phyloP scores from a whole-genome alignment of 2,329 filamentous ascomycete species.

The Pseudogymnoascus sp. region DNA sequence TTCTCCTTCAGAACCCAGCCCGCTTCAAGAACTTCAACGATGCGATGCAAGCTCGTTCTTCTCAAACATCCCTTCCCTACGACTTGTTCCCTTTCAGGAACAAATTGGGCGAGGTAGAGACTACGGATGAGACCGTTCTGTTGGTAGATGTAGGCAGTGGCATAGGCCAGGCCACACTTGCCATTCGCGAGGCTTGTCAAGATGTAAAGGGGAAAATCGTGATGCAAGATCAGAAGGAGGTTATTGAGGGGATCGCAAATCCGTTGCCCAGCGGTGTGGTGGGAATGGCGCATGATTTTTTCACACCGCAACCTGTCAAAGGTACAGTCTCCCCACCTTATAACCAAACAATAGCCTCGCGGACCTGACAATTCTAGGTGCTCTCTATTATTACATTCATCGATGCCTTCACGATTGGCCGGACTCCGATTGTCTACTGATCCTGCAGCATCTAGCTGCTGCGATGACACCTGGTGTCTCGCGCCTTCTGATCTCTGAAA shows the following conservation, averaged over 20 bases:
- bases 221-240: constrained; percentile 19
- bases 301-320: constrained; percentile 27
- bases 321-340: constrained; percentile 8
- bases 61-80: constrained; percentile 10
- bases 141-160: constrained; percentile 17
- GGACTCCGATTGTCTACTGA: constrained; percentile 25
- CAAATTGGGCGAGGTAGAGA: constrained; percentile 15
- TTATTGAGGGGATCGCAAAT: constrained; percentile 11
- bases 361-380: constrained; percentile 17
- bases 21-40: constrained; percentile 23
- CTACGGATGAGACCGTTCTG: constrained; percentile 20
- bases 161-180: constrained; percentile 12
- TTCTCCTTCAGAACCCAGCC: constrained; percentile 20
- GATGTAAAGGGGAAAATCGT: constrained; percentile 17
- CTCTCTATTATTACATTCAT: constrained; percentile 30
- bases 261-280: constrained; percentile 17
- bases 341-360: neutral
- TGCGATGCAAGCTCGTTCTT: constrained; percentile 21
- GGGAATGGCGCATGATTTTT: constrained; percentile 28
- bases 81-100: constrained; percentile 21
- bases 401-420: constrained; percentile 35
- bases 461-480: constrained; percentile 26
- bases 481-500: constrained; percentile 24
- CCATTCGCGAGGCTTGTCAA: constrained; percentile 11
- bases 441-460: constrained; percentile 26